Conservation (phyloP, 495 filamentous ascomycete genomes). For the Aspergillus campestris region DNA sequence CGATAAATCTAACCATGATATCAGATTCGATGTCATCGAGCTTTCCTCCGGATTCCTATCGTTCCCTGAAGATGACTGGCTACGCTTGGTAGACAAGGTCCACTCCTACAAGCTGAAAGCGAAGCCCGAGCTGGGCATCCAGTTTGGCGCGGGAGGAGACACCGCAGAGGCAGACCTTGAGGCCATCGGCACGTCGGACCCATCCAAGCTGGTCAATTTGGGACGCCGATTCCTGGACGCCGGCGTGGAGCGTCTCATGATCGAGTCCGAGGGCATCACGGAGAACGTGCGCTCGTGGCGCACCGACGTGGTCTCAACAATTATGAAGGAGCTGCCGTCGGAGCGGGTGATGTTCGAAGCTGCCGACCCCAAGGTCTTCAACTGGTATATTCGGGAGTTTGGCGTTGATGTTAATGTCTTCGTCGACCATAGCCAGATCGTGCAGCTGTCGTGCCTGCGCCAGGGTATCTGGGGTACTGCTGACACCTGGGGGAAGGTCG, state of each 20-base stretch:
- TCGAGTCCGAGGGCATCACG: constrained; percentile 55
- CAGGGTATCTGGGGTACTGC: constrained; percentile 50
- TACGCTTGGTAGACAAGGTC: constrained; percentile 47
- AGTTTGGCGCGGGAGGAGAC: constrained; percentile 53
- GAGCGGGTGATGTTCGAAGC: constrained; percentile 57
- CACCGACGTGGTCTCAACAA: constrained; percentile 48
- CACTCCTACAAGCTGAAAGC: constrained; percentile 42
- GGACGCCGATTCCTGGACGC: constrained; percentile 44
- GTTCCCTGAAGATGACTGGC: constrained; percentile 48
- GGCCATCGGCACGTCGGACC: constrained; percentile 44
- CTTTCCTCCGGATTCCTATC: constrained; percentile 47
- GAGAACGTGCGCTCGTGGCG: constrained; percentile 50
- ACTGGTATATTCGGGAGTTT: constrained; percentile 53
- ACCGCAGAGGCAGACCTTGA: constrained; percentile 41
- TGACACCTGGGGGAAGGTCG: constrained; percentile 51
- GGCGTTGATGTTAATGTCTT: constrained; percentile 53
- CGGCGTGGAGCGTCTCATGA: constrained; percentile 52
- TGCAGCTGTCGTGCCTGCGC: constrained; percentile 46
- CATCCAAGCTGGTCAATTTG: constrained; percentile 40
- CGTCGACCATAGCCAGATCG: constrained; percentile 54
- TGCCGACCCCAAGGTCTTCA: constrained; percentile 49
- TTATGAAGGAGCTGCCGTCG: constrained; percentile 44
- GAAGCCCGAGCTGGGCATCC: constrained; percentile 54
- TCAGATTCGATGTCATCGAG: constrained; percentile 48
- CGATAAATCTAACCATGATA: neutral